Evolutionary conservation across 495 filamentous ascomycete species (phyloP), one percentile per base, ranked within the genome.

Genomic region (Penicillium verhagenii): DNA sequence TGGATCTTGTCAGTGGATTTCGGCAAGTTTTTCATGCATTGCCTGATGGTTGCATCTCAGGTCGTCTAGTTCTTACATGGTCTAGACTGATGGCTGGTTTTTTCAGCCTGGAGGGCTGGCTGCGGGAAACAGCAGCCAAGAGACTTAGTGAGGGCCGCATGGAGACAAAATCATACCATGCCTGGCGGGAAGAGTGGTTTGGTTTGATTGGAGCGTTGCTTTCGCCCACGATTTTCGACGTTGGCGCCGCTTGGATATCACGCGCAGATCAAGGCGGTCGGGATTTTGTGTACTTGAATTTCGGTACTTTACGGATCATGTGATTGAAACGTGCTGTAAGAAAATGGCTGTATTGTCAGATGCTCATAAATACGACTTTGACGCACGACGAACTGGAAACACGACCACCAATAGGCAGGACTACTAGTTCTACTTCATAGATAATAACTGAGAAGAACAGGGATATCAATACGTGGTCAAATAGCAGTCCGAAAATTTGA

Each of bases 121-220:
- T 39, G 50, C 61, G 64, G 14, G 71, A 61, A 16, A 76, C 46
- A 9, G 67, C 61, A 6, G 73, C 70, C 18, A 74, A 58, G 5
- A 70, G 47, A 31, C 39, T 56, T 2, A 62, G 47, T 24, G 70
- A 68, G 11, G 51, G 31, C 4, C 67, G 69, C 73, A 76, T 76
- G 11, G 46, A 0, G 35, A 89, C 90, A 6, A 88, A 18, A 94
- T 87, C 91, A 96, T 95, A 14, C 91, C 91, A 8, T 24, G 21
- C 16, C 23, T 45, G 18, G 18, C 2, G 20, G 21, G 3, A 21
- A 21, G 18, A 25, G 37, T 26, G 23, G 38, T 21, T 21, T 19
- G 18, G 21, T 42, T 21, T 20, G 38, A 42, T 42, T 10, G 18
- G 38, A 42, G 18, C 10, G 23, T 16, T 20, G 24, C 21, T 24